These are phyloP conservation scores for Parasarocladium wereldwijsianum DNA, from an alignment of 2,329 filamentous ascomycete genomes.

Conservation along the genomic window DNA sequence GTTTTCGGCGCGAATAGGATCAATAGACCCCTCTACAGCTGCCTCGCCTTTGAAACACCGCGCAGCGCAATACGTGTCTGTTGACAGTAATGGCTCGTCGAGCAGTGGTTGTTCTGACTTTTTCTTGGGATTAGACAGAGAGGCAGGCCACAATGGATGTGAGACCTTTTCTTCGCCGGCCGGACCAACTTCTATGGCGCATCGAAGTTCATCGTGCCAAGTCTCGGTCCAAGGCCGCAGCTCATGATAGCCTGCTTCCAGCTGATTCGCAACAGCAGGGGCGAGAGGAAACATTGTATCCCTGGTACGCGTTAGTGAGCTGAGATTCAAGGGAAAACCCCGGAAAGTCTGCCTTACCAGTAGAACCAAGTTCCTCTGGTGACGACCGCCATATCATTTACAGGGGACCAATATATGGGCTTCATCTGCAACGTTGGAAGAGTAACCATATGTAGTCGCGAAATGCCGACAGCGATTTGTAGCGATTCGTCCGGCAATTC, in stretches of 20 bases:
- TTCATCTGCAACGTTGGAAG: conserved; percentile 78
- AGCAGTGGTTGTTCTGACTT: conserved; percentile 7
- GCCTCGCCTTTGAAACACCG: conserved; percentile 45
- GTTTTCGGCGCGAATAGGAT: conserved; percentile 16
- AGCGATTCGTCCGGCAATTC: conserved; percentile 15
- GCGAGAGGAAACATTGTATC: conserved; percentile 89
- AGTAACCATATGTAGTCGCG: conserved; percentile 77
- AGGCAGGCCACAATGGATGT: conserved; percentile 63
- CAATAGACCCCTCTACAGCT: conserved; percentile 36
- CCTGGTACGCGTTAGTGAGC: conserved; percentile 16
- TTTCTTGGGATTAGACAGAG: conserved; percentile 10
- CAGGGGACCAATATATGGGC: conserved; percentile 93
- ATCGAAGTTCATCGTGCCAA: conserved; percentile 81
- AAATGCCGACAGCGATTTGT: conserved; percentile 73
- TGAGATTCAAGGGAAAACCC: neutral
- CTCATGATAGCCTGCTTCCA: conserved; percentile 82
- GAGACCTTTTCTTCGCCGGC: conserved; percentile 84
- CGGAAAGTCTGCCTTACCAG: conserved; percentile 33
- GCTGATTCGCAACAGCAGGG: conserved; percentile 70
- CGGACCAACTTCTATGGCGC: conserved; percentile 79
- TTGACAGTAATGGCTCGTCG: conserved; percentile 27
- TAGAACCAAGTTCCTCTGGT: conserved; percentile 94
- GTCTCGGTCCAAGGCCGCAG: conserved; percentile 81
- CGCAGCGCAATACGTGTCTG: conserved; percentile 43
- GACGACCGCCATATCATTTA: conserved; percentile 76